Percentiles rank a stretch among this genome's conserved stretches.
Conservation (phyloP, 441 rosid species). For the Arabidopsis hybrid region DNA sequence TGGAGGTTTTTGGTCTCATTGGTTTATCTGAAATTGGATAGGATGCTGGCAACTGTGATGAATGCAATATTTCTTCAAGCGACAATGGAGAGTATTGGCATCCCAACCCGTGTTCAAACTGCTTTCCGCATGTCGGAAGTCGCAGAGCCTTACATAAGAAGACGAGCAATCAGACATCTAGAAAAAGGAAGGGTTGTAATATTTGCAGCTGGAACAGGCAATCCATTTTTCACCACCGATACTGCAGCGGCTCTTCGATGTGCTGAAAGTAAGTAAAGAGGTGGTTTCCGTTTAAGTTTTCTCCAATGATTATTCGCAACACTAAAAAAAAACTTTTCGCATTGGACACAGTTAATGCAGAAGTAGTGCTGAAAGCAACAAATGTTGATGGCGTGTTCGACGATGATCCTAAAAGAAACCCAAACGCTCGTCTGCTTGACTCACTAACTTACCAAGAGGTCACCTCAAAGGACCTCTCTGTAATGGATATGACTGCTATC, state of each 20-base stretch:
- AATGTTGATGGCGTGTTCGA: constrained; percentile 93
- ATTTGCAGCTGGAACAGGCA: constrained; percentile 96
- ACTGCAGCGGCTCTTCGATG: constrained; percentile 97
- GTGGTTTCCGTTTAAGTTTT: neutral
- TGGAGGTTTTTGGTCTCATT: constrained; percentile 15
- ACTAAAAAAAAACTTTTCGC: neutral
- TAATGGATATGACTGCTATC: constrained; percentile 97
- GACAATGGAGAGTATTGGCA: constrained; percentile 91
- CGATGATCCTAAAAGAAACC: constrained; percentile 81
- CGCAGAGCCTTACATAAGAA: constrained; percentile 92
- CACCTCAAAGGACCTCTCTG: constrained; percentile 87
- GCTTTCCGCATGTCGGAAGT: constrained; percentile 96
- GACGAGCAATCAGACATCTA: constrained; percentile 88
- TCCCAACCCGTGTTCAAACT: constrained; percentile 75
- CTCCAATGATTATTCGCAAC: neutral
- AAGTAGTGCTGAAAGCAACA: constrained; percentile 91
- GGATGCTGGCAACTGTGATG: constrained; percentile 97
- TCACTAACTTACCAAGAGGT: constrained; percentile 82
- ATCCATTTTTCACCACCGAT: constrained; percentile 94
- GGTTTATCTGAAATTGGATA: constrained; percentile 40
- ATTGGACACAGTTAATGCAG: constrained; percentile 75
- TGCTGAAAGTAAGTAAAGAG: constrained; percentile 78
- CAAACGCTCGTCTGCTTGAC: constrained; percentile 79
- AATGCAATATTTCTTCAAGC: constrained; percentile 96
- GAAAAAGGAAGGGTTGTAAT: constrained; percentile 97